A percentile compares a stretch with the other conserved stretches of the same genome.
Conservation (phyloP, 306 rosid genomes). For the Quercus suber region DNA sequence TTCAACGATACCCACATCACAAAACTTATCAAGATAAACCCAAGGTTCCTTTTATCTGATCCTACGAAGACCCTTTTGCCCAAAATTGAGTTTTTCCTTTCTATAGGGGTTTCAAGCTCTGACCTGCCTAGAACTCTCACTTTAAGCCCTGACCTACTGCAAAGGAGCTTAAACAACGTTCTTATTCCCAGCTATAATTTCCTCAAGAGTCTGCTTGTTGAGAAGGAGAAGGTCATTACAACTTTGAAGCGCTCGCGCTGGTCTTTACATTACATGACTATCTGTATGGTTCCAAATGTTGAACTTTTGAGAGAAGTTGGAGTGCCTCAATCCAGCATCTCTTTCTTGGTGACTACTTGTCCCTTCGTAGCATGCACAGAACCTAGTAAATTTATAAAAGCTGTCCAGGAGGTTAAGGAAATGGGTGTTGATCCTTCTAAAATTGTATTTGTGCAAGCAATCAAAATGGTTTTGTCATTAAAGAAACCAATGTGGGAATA, state of each 20-base stretch:
- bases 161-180: slow-evolving; percentile 24
- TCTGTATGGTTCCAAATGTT: slow-evolving; percentile 9
- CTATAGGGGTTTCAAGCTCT: slow-evolving; percentile 29
- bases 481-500: slow-evolving; percentile 2
- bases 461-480: background rate
- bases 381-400: background rate
- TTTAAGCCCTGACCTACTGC: background rate
- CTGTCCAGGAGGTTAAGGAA: slow-evolving; percentile 10
- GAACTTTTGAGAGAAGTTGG: slow-evolving; percentile 25
- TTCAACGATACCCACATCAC: slow-evolving; percentile 25
- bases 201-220: slow-evolving; percentile 22
- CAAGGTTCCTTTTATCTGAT: slow-evolving; percentile 8
- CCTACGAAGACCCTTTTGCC: slow-evolving; percentile 32
- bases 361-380: background rate
- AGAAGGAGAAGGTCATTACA: background rate
- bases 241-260: background rate
- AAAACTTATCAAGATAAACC: slow-evolving; percentile 2
- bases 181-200: slow-evolving; percentile 30
- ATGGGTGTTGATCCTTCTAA: slow-evolving; percentile 22
- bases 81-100: slow-evolving; percentile 30
- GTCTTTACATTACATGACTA: background rate
- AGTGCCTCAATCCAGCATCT: slow-evolving; percentile 10
- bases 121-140: slow-evolving; percentile 21
- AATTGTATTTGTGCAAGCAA: slow-evolving; percentile 6
- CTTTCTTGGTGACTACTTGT: background rate